Base-by-base conservation (phyloP, 257 asterid genomes). In the Gentiana dahurica region DNA sequence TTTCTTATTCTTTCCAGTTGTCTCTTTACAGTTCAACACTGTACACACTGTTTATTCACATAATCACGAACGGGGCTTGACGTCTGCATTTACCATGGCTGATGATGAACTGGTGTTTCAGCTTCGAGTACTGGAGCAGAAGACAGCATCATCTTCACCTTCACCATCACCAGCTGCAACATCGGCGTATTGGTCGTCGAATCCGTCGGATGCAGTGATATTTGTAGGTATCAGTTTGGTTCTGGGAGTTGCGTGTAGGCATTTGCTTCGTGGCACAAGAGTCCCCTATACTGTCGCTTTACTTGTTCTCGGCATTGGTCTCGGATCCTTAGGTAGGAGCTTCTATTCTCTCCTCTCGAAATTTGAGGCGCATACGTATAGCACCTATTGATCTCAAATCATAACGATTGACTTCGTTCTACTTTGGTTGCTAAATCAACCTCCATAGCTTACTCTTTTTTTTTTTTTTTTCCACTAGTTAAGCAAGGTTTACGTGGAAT, bases 251-350 rank as follows among this genome's bases (percentile, higher is more conserved):
- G 95, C 85, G 0, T 70, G 80, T 39, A 79, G 98, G 50, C 97
- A 87, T 70, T 63, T 73, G 54, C 87, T 91, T 61, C 74, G 90
- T 71, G 98, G 97, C 37, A 85, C 97, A 57, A 85, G 96, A 46
- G 98, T 91, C 55, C 98, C 98, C 39, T 91, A 91, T 69, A 87
- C 98, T 6, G 90, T 91, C 11, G 94, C 93, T 37, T 57, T 91
- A 64, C 98, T 91, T 24, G 58, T 91, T 70, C 72, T 91, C 50
- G 98, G 98, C 61, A 68, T 83, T 69, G 88, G 93, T 59, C 77
- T 91, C 9, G 98, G 98, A 47, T 78, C 88, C 68, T 58, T 87
- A 75, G 98, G 98, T 89, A n/a, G 53, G 47, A 34, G 24, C 13
- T 49, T 49, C 33, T 49, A 2, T 12, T 49, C 53, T 49, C 50